A percentile compares a stretch with the other conserved stretches of the same genome.
Conservation (phyloP, 345 rosid genomes). For the Linum lewisii region DNA sequence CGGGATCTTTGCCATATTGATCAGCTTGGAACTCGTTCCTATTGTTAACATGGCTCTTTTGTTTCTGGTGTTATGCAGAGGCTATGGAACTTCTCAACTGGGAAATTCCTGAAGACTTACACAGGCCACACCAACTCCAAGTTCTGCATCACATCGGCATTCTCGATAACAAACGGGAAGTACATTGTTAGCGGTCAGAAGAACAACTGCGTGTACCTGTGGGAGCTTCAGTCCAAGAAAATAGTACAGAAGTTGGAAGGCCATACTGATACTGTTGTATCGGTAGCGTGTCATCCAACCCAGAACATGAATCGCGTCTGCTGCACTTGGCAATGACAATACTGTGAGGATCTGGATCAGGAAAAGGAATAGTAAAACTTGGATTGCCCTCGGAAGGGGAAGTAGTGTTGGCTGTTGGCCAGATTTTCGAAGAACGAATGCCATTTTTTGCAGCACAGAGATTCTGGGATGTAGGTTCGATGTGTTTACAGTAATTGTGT, state of each 20-base stretch:
- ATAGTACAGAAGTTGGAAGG: conserved; percentile 89
- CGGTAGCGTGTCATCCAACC: conserved; percentile 74
- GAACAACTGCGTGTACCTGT: conserved; percentile 67
- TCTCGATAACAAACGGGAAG: conserved; percentile 74
- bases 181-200: conserved; percentile 81
- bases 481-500: too few relatives aligned
- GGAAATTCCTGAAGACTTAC: conserved; percentile 77
- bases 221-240: conserved; percentile 82
- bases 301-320: conserved; percentile 85
- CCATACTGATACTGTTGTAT: conserved; percentile 69
- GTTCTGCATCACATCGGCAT: conserved; percentile 59
- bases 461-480: too few relatives aligned
- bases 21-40: too few relatives aligned
- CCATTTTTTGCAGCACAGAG: too few relatives aligned
- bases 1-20: too few relatives aligned
- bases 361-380: conserved; percentile 5
- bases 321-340: conserved; percentile 68
- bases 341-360: conserved; percentile 75
- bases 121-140: conserved; percentile 63
- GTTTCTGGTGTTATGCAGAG: conserved; percentile 33
- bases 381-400: too few relatives aligned
- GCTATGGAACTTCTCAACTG: conserved; percentile 74
- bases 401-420: too few relatives aligned
- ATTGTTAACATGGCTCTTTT: neutral
- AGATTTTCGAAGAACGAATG: too few relatives aligned